Evolutionary conservation across 257 asterid species (phyloP).

Genomic region (Penstemon davidsonii): DNA sequence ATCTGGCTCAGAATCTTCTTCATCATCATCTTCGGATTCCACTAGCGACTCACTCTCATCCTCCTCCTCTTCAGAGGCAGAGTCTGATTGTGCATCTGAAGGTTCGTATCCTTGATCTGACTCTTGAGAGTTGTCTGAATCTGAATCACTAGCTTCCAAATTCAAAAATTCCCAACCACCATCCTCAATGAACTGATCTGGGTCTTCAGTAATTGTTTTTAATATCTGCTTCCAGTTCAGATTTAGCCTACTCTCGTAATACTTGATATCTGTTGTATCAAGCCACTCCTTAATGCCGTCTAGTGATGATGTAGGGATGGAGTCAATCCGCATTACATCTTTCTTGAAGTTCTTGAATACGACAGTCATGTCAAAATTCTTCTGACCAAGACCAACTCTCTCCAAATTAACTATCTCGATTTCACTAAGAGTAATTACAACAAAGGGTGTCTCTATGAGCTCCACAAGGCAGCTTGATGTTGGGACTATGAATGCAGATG

Average conservation of each 20-base stretch:
- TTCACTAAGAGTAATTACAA: constrained; percentile 59
- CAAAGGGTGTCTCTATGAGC: constrained; percentile 67
- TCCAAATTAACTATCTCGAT: constrained; percentile 80
- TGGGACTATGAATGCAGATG: constrained; percentile 73
- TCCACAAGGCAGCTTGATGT: constrained; percentile 73
- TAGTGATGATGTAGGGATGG: constrained; percentile 60
- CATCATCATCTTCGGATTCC: constrained; percentile 69
- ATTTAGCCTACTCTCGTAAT: constrained; percentile 85
- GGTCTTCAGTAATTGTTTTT: constrained; percentile 63
- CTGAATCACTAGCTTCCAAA: constrained; percentile 70
- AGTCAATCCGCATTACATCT: constrained; percentile 66
- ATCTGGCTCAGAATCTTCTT: constrained; percentile 47
- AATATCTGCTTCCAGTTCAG: constrained; percentile 72
- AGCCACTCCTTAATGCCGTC: constrained; percentile 83
- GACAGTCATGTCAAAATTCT: constrained; percentile 77
- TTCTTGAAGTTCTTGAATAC: constrained; percentile 81
- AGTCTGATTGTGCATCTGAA: constrained; percentile 68
- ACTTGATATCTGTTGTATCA: constrained; percentile 71
- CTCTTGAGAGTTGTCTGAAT: constrained; percentile 55
- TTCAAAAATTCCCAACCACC: constrained; percentile 91
- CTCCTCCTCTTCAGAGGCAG: constrained; percentile 67
- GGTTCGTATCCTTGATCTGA: constrained; percentile 76
- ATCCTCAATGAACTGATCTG: constrained; percentile 58
- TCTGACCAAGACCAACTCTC: constrained; percentile 84
- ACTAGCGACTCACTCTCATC: constrained; percentile 66